Evolutionary conservation across 2,329 filamentous ascomycete species (phyloP), one percentile per base, ranked within the genome.

Genomic region (Lizonia empirigonia): DNA sequence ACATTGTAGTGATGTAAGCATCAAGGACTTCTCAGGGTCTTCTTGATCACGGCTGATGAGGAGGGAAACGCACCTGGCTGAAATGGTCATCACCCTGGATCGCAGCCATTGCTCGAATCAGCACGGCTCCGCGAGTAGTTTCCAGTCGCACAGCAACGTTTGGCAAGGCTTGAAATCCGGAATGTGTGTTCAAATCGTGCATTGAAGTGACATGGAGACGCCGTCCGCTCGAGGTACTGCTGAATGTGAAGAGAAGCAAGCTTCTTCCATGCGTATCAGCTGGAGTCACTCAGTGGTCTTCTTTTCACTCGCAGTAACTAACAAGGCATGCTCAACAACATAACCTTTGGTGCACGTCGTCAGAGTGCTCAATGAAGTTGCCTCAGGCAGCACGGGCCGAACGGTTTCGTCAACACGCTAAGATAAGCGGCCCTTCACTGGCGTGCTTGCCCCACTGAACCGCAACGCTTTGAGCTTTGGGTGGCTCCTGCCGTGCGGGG

Each of bases 401-500:
- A 51, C 34, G 39, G 40, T 52, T 45, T 29, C 44, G 30, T 33
- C 22, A 29, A 36, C 33, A 20, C 53, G 50, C 57, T 54, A 55
- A 55, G 55, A 39, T 45, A 41, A 37, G 55, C 38, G 41, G 52
- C 42, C 53, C 46, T 49, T 34, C 44, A 55, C 59, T 50, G 44
- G 42, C 53, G 50, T 54, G 54, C 27, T 33, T 37, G 57, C 58
- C 56, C 62, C 62, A 56, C 60, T 37, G 56, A 54, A 42, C 53
- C 46, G 52, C 39, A 50, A 34, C 50, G 42, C 50, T 52, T 53
- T 45, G 49, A 41, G 45, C 55, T 44, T 46, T 44, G 19, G 32
- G 23, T 53, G 56, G 56, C 60, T 50, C 49, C 52, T 58, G 56
- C 56, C 38, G 59, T 58, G 62, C 59, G 62, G 61, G 61, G 59